A percentile compares a stretch with the other conserved stretches of the same genome.
Evolutionary conservation across 768 basidiomycete species (phyloP).

Genomic region (Lentinula raphanica): DNA sequence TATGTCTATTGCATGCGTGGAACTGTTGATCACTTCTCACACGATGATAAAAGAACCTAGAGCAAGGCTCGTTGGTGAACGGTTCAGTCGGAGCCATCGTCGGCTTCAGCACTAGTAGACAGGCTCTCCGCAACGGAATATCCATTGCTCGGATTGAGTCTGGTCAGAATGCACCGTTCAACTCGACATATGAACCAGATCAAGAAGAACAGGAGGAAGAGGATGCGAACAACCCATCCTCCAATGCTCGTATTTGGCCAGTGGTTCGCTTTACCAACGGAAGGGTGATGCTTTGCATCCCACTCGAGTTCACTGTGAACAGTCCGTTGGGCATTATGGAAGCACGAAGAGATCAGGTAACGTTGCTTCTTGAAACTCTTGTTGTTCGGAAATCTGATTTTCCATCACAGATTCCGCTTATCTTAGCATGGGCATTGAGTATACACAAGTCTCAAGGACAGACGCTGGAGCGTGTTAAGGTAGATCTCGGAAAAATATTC

Average conservation of each 20-base stretch:
- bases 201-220: background rate
- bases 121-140: constrained; percentile 33
- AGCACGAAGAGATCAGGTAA: constrained; percentile 55
- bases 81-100: constrained; percentile 59
- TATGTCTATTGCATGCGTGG: constrained; percentile 15
- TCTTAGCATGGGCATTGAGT: constrained; percentile 84
- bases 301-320: constrained; percentile 58
- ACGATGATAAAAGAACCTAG: constrained; percentile 45
- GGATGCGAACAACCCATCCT: constrained; percentile 1
- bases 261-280: constrained; percentile 55
- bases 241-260: constrained; percentile 42
- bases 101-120: constrained; percentile 37
- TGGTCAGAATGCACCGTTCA: constrained; percentile 8
- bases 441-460: constrained; percentile 92
- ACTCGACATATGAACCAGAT: background rate
- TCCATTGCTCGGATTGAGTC: constrained; percentile 32
- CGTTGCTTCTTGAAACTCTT: background rate
- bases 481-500: constrained; percentile 71
- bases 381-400: background rate
- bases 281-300: constrained; percentile 40
- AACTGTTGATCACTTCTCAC: background rate
- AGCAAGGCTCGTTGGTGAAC: constrained; percentile 66
- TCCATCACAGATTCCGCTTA: constrained; percentile 56
- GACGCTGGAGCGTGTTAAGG: constrained; percentile 78
- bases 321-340: constrained; percentile 55